phyloP scores from a whole-genome alignment of 495 filamentous ascomycete species.

The Lichenothelia convexa region DNA sequence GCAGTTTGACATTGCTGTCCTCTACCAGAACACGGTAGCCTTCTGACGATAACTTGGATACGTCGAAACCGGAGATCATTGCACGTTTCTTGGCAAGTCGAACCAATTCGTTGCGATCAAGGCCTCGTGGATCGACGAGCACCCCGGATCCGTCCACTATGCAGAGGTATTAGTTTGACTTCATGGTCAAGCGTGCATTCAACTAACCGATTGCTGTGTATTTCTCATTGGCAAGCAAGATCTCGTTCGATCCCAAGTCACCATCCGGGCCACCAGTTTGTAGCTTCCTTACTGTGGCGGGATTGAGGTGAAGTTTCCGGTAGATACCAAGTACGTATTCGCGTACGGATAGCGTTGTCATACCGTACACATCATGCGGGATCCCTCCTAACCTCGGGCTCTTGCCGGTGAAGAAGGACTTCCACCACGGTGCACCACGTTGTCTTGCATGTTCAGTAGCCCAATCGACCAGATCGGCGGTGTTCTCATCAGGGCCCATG shows the following conservation, averaged over 20 bases:
- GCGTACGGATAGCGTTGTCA: conserved; percentile 92
- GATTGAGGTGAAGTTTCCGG: conserved; percentile 78
- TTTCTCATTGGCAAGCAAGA: conserved; percentile 85
- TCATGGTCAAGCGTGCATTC: too few species aligned
- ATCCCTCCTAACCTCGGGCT: conserved; percentile 90
- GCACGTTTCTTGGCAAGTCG: conserved; percentile 69
- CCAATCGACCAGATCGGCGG: conserved; percentile 92
- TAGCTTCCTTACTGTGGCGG: conserved; percentile 68
- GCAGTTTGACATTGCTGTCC: conserved; percentile 68
- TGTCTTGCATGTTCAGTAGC: conserved; percentile 82
- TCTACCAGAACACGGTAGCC: conserved; percentile 91
- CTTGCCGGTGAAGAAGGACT: conserved; percentile 99
- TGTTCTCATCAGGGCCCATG: conserved; percentile 98
- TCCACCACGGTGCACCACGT: conserved; percentile 94
- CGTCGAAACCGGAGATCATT: conserved; percentile 81
- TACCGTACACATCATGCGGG: conserved; percentile 87
- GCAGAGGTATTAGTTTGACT: too few species aligned
- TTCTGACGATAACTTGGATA: conserved; percentile 63
- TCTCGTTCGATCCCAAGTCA: conserved; percentile 94
- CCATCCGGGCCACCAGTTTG: conserved; percentile 96
- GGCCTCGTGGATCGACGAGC: conserved; percentile 75
- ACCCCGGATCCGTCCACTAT: conserved; percentile 94
- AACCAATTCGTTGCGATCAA: conserved; percentile 66
- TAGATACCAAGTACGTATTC: conserved; percentile 95
- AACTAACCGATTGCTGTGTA: conserved; percentile 36